Evolutionary conservation across 129 eudicot species (phyloP).

Genomic region (Kitagawia praeruptora): DNA sequence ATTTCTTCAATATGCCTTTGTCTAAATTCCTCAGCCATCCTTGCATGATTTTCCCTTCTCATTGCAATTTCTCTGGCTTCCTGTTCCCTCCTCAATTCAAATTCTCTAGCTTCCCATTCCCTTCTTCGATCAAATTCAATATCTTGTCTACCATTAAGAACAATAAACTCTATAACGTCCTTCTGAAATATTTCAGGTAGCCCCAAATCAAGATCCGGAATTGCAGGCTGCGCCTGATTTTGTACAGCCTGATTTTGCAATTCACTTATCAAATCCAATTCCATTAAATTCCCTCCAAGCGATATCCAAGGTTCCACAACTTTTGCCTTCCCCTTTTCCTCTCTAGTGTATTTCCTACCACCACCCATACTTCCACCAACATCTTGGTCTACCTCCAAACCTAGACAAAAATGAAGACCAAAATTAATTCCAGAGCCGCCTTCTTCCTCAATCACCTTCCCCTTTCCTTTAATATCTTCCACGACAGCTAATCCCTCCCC

Average conservation of each 20-base stretch:
- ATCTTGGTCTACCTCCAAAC: conserved; percentile 6
- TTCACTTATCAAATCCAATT: not conserved
- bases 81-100: not conserved
- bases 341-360: conserved; percentile 20
- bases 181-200: not conserved
- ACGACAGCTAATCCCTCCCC: not conserved
- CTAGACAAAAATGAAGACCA: conserved; percentile 20
- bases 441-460: conserved; percentile 16
- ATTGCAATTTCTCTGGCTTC: not conserved
- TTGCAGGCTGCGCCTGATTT: not conserved
- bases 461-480: conserved; percentile 13
- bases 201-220: not conserved
- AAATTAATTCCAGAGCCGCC: not conserved
- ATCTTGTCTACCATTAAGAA: not conserved
- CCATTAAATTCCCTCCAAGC: conserved; percentile 5
- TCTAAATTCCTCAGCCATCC: not conserved
- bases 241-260: not conserved
- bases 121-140: not conserved
- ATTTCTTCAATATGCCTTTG: not conserved
- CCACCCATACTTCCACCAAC: conserved; percentile 19
- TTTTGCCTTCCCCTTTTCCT: conserved; percentile 34
- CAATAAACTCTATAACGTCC: not conserved
- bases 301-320: conserved; percentile 29
- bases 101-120: not conserved
- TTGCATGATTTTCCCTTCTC: not conserved